Evolutionary conservation across 148 eudicot species (phyloP), one percentile per base, ranked within the genome.

Genomic region (Oxyria digyna): DNA sequence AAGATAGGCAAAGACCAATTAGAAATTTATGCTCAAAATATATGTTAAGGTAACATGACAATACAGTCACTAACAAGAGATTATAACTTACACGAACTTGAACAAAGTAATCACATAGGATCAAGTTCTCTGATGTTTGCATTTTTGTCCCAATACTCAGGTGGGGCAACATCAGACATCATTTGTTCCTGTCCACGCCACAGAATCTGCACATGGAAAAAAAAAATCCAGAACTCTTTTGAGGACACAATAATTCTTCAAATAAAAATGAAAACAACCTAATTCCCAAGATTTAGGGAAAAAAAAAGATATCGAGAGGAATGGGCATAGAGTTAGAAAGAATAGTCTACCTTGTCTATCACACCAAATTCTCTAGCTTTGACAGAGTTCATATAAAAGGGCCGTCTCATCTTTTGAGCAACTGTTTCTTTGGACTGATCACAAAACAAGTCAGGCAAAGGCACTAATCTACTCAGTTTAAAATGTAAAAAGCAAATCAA

Each of bases 321-420:
- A 23, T 12, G 14, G 3, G 1, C 9, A 10, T 17, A 26, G 11
- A 54, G 27, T 23, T 10, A 17, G 13, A 6, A 45, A 69, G 6
- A 18, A 42, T 29, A 27, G 2, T 33, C 64, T 54, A 35, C 99
- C 93, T 85, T 81, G 78, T 95, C 99, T 69, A 87, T 75, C 74
- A 91, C 88, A 32, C 99, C 99, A 74, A 88, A 95, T 42, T 87
- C 87, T 81, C 78, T 85, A 82, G 99, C 99, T 73, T 48, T 80
- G 42, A 74, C 73, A 48, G 89, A 65, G 69, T 83, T 81, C 96
- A 91, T 91, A 72, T 81, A 80, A 74, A 69, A 81, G 62, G 89
- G 85, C 71, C 81, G 78, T 66, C 74, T 75, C 85, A 95, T 91
- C 79, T 74, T 77, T 67, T 72, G 46, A 17, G 87, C 79, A 40